Percentiles rank a stretch among this genome's conserved stretches.
Evolutionary conservation across 2,329 filamentous ascomycete species (phyloP).

Genomic region (Xylariales sp.): DNA sequence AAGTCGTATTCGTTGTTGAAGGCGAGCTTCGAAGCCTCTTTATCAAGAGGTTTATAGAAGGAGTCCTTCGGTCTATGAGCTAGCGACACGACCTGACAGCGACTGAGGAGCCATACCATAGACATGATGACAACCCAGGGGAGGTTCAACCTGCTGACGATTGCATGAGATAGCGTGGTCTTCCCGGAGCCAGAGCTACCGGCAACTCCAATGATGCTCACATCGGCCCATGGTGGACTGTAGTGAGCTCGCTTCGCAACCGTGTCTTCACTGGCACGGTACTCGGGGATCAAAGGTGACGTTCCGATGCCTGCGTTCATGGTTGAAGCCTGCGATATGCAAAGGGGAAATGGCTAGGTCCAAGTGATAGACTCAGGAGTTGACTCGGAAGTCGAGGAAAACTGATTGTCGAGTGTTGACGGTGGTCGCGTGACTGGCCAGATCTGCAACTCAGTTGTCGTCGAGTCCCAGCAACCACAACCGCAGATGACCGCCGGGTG

Average conservation of each 20-base stretch:
- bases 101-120: slow-evolving; percentile 59
- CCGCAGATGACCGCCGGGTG: no score
- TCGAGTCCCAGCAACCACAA: no score
- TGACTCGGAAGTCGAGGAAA: no score
- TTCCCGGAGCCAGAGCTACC: slow-evolving; percentile 95
- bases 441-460: no score
- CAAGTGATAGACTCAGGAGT: background rate
- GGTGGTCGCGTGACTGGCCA: no score
- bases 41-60: slow-evolving; percentile 86
- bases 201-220: slow-evolving; percentile 94
- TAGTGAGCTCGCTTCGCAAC: slow-evolving; percentile 67
- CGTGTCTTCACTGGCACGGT: slow-evolving; percentile 30
- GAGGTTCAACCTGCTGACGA: slow-evolving; percentile 82
- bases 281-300: slow-evolving; percentile 25
- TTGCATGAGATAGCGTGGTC: slow-evolving; percentile 87
- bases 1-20: slow-evolving; percentile 95
- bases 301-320: slow-evolving; percentile 25
- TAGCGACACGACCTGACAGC: no score
- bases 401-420: no score
- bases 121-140: slow-evolving; percentile 98
- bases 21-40: slow-evolving; percentile 73
- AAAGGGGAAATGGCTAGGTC: background rate
- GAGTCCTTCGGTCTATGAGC: slow-evolving; percentile 63
- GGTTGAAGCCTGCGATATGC: background rate
- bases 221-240: slow-evolving; percentile 90